Evolutionary conservation across 768 basidiomycete species (phyloP).

Genomic region (Suillus spraguei): DNA sequence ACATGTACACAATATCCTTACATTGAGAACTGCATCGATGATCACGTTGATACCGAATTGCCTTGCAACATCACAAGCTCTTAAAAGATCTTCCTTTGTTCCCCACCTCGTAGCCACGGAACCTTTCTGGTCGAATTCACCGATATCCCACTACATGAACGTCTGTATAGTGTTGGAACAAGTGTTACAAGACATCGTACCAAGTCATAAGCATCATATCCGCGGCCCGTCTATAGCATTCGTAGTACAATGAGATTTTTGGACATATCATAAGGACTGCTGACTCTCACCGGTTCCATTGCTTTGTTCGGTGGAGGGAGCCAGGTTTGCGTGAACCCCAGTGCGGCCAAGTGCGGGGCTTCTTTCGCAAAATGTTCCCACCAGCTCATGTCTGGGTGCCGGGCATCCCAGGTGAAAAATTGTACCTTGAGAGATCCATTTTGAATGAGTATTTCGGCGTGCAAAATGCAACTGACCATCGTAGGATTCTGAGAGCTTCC

Average conservation of each 20-base stretch:
- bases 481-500: constrained; percentile 53
- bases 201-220: constrained; percentile 87
- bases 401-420: constrained; percentile 84
- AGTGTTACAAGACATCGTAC: constrained; percentile 39
- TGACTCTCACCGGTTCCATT: constrained; percentile 49
- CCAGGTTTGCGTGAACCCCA: constrained; percentile 84
- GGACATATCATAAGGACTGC: constrained; percentile 13
- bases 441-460: constrained; percentile 5
- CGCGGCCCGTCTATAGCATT: constrained; percentile 58
- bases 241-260: constrained; percentile 13
- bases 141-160: constrained; percentile 74
- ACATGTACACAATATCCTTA: constrained; percentile 33
- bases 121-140: constrained; percentile 82
- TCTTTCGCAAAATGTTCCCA: constrained; percentile 76
- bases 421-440: constrained; percentile 51
- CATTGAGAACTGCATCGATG: constrained; percentile 90
- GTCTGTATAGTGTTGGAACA: not conserved
- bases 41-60: constrained; percentile 72
- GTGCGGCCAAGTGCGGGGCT: constrained; percentile 58
- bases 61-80: constrained; percentile 69
- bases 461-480: constrained; percentile 45
- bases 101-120: constrained; percentile 82
- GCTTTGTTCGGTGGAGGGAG: constrained; percentile 85
- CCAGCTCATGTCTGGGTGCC: constrained; percentile 65
- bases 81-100: constrained; percentile 74